Conservation (phyloP, 2,329 filamentous ascomycete genomes). For the Epichloe sylvatica region DNA sequence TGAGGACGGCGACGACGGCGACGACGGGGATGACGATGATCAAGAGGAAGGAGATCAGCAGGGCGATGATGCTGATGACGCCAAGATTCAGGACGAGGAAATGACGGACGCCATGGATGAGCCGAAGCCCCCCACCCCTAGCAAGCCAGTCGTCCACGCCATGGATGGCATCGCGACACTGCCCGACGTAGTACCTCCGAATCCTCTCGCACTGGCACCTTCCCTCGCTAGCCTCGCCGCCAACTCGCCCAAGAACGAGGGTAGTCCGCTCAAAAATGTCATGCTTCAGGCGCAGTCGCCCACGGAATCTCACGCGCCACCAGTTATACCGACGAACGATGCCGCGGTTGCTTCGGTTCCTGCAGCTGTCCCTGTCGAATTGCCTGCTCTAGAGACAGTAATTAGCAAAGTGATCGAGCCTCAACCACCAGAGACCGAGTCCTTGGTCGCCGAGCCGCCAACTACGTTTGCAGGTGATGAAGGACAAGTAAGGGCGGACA, state of each 20-base stretch:
- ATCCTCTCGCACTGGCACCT: constrained; percentile 19
- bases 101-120: constrained; percentile 23
- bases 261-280: constrained; percentile 40
- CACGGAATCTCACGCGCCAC: constrained; percentile 17
- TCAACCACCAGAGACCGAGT: constrained; percentile 9
- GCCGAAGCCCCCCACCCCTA: constrained; percentile 12
- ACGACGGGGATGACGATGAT: constrained; percentile 33
- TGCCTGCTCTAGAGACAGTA: constrained; percentile 1
- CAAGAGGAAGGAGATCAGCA: constrained; percentile 34
- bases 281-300: constrained; percentile 34
- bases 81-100: constrained; percentile 22
- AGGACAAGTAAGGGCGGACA: constrained; percentile 13
- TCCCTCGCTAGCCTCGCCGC: constrained; percentile 14
- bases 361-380: background rate
- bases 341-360: background rate
- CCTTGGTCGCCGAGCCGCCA: constrained; percentile 18
- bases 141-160: constrained; percentile 14
- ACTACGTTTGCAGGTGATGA: constrained; percentile 19
- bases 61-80: constrained; percentile 29
- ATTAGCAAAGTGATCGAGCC: background rate
- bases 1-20: constrained; percentile 33
- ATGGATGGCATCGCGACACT: constrained; percentile 13
- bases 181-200: constrained; percentile 11
- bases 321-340: background rate
- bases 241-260: constrained; percentile 26